Conservation (phyloP, 1,139 yeast species). For the Eremothecium coryli region DNA sequence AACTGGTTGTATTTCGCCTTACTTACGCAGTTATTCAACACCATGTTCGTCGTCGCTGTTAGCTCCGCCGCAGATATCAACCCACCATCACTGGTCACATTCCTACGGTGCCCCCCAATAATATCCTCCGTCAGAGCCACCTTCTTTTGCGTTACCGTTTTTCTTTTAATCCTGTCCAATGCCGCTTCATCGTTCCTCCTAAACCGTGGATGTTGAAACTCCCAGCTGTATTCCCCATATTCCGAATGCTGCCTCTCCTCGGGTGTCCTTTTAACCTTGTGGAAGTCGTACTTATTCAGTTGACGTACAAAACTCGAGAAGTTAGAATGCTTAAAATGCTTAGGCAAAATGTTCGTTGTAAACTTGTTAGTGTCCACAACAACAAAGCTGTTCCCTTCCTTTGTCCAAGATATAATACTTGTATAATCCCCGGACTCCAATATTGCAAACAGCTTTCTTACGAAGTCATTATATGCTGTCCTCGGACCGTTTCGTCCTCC, state of each 20-base stretch:
- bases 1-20: slow-evolving; percentile 22
- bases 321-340: slow-evolving; percentile 87
- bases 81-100: slow-evolving; percentile 7
- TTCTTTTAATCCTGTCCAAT: slow-evolving; percentile 27
- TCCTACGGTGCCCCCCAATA: slow-evolving; percentile 11
- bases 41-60: slow-evolving; percentile 11
- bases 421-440: slow-evolving; percentile 68
- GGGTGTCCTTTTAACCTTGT: slow-evolving; percentile 53
- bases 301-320: slow-evolving; percentile 94
- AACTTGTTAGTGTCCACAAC: slow-evolving; percentile 85
- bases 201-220: slow-evolving; percentile 86
- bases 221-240: slow-evolving; percentile 86
- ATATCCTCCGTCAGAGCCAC: slow-evolving; percentile 21
- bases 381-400: slow-evolving; percentile 73
- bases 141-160: slow-evolving; percentile 49
- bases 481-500: slow-evolving; percentile 5
- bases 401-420: slow-evolving; percentile 76
- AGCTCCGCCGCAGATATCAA: slow-evolving; percentile 8
- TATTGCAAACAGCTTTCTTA: slow-evolving; percentile 71
- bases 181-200: slow-evolving; percentile 39
- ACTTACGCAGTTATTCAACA: slow-evolving; percentile 20
- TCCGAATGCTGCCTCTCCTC: slow-evolving; percentile 44
- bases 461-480: slow-evolving; percentile 60
- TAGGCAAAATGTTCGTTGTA: slow-evolving; percentile 74
- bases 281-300: slow-evolving; percentile 97